A percentile compares a stretch with the other conserved stretches of the same genome.
These are phyloP conservation scores for Cucurbita ficifolia DNA, from an alignment of 306 rosid species.

Conservation along the genomic window DNA sequence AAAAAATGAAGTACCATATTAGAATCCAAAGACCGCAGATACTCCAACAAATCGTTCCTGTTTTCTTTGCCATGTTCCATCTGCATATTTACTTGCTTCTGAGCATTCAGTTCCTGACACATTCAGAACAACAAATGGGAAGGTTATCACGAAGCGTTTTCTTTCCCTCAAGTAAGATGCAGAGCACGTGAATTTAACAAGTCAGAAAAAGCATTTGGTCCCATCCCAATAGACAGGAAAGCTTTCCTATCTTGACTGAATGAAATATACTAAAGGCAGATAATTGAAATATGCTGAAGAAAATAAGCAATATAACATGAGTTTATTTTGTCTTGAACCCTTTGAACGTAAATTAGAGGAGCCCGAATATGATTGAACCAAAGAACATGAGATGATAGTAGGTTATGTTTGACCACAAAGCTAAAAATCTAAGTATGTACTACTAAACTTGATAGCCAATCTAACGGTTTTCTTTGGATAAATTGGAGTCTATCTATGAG, in stretches of 20 bases:
- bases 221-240: neutral
- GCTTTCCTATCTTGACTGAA: neutral
- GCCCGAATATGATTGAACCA: neutral
- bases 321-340: neutral
- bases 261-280: neutral
- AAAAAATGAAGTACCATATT: constrained; percentile 44
- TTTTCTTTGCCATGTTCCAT: constrained; percentile 46
- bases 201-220: neutral
- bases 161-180: neutral
- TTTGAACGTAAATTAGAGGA: neutral
- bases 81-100: constrained; percentile 44
- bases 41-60: constrained; percentile 66
- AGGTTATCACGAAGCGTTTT: neutral
- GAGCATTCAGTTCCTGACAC: constrained; percentile 66
- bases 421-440: neutral
- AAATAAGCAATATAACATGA: neutral
- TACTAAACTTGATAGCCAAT: neutral
- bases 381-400: neutral
- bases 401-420: neutral
- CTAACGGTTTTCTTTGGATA: neutral
- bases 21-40: constrained; percentile 76
- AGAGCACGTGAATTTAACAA: neutral
- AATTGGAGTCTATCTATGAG: neutral
- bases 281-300: neutral
- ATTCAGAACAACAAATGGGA: constrained; percentile 5